phyloP scores from a whole-genome alignment of 805 yeast genomes.

The Metschnikowia lachancei region DNA sequence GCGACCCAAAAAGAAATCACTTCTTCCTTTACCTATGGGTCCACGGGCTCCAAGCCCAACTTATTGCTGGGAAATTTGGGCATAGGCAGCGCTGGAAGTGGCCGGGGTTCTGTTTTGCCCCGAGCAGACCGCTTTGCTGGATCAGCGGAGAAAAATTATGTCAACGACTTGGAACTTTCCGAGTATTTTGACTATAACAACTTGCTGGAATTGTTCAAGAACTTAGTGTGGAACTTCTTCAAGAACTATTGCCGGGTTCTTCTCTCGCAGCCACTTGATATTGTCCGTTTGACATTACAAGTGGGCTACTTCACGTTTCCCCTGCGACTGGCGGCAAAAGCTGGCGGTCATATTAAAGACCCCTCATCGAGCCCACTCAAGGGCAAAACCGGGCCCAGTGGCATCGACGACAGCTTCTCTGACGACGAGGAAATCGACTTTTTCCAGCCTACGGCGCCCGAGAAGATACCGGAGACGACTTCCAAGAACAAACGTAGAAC shows the following conservation, averaged over 20 bases:
- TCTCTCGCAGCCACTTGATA: slow-evolving; percentile 85
- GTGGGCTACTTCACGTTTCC: slow-evolving; percentile 58
- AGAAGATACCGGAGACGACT: background rate
- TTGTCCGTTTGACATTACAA: slow-evolving; percentile 73
- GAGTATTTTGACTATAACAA: slow-evolving; percentile 64
- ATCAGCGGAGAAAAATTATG: slow-evolving; percentile 39
- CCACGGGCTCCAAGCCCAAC: slow-evolving; percentile 9
- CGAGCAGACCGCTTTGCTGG: slow-evolving; percentile 6
- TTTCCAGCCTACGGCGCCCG: slow-evolving; percentile 26
- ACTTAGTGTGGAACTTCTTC: slow-evolving; percentile 58
- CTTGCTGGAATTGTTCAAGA: slow-evolving; percentile 53
- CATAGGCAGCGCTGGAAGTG: slow-evolving; percentile 5
- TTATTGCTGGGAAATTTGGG: slow-evolving; percentile 15
- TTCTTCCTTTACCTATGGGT: slow-evolving; percentile 24
- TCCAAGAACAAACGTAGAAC: background rate
- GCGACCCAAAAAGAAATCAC: slow-evolving; percentile 37
- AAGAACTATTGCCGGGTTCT: slow-evolving; percentile 68
- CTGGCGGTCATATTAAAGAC: background rate
- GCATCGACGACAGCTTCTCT: slow-evolving; percentile 4
- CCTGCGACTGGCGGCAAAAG: background rate
- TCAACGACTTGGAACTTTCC: slow-evolving; percentile 58
- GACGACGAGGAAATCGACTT: slow-evolving; percentile 36
- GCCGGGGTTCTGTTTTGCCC: background rate
- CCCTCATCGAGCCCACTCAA: background rate
- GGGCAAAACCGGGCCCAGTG: background rate